phyloP scores from a whole-genome alignment of 495 filamentous ascomycete species.

The Aspergillus bertholletiae region DNA sequence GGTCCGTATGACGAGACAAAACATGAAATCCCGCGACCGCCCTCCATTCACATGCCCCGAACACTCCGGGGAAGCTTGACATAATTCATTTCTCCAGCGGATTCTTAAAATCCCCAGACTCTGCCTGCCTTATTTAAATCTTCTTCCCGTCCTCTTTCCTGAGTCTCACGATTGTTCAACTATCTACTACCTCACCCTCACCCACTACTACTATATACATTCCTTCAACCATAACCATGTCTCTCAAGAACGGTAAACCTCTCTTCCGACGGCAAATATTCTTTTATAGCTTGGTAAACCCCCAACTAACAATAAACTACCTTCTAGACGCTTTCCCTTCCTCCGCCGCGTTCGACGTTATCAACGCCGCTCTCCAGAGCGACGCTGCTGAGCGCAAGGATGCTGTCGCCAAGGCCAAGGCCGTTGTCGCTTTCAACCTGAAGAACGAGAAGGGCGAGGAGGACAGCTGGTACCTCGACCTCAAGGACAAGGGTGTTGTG shows the following conservation, averaged over 20 bases:
- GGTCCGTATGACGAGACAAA: constrained; percentile 10
- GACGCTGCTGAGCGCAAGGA: constrained; percentile 75
- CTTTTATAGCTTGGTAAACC: constrained; percentile 7
- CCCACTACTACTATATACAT: background rate
- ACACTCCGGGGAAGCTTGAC: constrained; percentile 13
- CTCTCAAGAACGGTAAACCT: constrained; percentile 72
- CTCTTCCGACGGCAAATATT: background rate
- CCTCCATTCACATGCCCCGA: constrained; percentile 23
- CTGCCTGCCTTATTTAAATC: background rate
- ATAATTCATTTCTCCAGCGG: too few species aligned
- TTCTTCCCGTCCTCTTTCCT: background rate
- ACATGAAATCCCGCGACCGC: constrained; percentile 13
- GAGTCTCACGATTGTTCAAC: background rate
- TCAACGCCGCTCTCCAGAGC: constrained; percentile 67
- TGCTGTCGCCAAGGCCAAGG: constrained; percentile 81
- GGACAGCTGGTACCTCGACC: constrained; percentile 89
- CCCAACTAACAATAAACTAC: constrained; percentile 13
- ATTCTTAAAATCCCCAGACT: constrained; percentile 1
- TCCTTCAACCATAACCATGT: constrained; percentile 51
- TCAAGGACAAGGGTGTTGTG: constrained; percentile 84
- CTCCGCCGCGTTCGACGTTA: constrained; percentile 85
- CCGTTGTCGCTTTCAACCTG: constrained; percentile 85
- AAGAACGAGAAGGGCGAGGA: constrained; percentile 80
- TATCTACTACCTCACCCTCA: background rate
- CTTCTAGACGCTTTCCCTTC: constrained; percentile 78